A percentile compares a stretch with the other conserved stretches of the same genome.
Conservation (phyloP, 1,139 yeast species). For the Hemisphaericaspora subhashii region DNA sequence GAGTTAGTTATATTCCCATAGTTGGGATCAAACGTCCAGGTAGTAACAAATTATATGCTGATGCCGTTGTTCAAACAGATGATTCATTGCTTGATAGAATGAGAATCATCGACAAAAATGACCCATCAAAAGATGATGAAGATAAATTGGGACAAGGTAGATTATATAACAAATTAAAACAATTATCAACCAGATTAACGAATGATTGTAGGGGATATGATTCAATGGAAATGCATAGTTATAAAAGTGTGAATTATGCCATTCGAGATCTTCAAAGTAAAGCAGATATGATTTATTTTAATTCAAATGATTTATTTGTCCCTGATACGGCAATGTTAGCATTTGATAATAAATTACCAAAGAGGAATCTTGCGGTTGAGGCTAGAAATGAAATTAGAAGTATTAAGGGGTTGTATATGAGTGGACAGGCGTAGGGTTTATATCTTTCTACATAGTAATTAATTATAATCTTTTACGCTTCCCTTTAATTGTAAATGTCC, state of each 20-base stretch:
- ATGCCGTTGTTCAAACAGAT: conserved; percentile 41
- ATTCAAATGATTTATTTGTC: conserved; percentile 12
- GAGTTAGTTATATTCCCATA: conserved; percentile 42
- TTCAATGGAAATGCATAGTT: conserved; percentile 36
- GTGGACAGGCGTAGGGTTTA: conserved; percentile 28
- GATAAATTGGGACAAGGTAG: conserved; percentile 30
- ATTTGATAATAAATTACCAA: conserved; percentile 11
- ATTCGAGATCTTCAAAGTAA: conserved; percentile 40
- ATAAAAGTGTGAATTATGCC: conserved; percentile 26
- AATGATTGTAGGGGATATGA: conserved; percentile 30
- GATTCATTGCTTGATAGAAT: conserved; percentile 21
- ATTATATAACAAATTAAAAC: conserved; percentile 25
- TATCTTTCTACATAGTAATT: too few species aligned
- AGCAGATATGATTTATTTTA: conserved; percentile 37
- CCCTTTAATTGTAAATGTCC: not conserved
- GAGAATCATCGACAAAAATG: conserved; percentile 6
- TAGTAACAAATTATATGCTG: conserved; percentile 34
- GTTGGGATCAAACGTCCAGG: conserved; percentile 36
- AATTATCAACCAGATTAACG: conserved; percentile 23
- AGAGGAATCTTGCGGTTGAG: conserved; percentile 35
- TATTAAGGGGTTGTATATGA: conserved; percentile 47
- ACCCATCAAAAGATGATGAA: conserved; percentile 16
- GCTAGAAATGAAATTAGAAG: conserved; percentile 43
- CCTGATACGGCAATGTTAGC: conserved; percentile 3
- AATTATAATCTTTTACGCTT: too few species aligned